Conservation (phyloP, 129 eudicot species). For the Lonicera japonica region DNA sequence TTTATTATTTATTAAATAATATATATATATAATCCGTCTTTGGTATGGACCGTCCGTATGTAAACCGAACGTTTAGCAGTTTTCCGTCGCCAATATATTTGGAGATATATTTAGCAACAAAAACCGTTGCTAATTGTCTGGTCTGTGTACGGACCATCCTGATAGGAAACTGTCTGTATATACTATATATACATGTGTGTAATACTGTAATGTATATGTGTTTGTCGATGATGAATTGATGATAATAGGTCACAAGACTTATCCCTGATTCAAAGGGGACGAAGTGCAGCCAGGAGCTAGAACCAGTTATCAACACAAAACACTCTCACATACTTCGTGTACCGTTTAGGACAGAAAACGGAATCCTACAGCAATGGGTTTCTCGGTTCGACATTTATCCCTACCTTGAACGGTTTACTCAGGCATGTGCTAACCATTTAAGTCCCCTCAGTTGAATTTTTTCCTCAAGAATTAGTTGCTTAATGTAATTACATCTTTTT, state of each 20-base stretch:
- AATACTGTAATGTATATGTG: too few relatives aligned
- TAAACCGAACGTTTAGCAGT: too few relatives aligned
- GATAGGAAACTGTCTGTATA: too few relatives aligned
- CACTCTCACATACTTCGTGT: conserved; percentile 86
- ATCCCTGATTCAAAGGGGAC: conserved; percentile 96
- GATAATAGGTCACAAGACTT: conserved; percentile 72
- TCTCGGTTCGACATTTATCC: conserved; percentile 98
- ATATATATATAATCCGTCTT: too few relatives aligned
- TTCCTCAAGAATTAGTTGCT: neutral
- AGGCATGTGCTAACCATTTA: conserved; percentile 34
- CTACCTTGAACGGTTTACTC: conserved; percentile 76
- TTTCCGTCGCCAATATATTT: too few relatives aligned
- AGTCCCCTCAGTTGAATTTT: neutral
- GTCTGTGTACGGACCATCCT: too few relatives aligned
- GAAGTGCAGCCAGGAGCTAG: conserved; percentile 68
- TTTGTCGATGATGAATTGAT: too few relatives aligned
- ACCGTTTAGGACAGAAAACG: conserved; percentile 80
- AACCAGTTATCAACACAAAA: conserved; percentile 71
- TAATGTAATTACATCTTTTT: neutral
- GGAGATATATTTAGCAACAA: too few relatives aligned
- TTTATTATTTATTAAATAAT: too few relatives aligned
- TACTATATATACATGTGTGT: too few relatives aligned
- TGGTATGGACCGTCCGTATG: too few relatives aligned
- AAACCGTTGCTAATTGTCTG: too few relatives aligned
- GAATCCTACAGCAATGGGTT: conserved; percentile 75